These are phyloP conservation scores for Venturiaceae sp. DNA, from an alignment of 2,329 filamentous ascomycete genomes.

Conservation along the genomic window DNA sequence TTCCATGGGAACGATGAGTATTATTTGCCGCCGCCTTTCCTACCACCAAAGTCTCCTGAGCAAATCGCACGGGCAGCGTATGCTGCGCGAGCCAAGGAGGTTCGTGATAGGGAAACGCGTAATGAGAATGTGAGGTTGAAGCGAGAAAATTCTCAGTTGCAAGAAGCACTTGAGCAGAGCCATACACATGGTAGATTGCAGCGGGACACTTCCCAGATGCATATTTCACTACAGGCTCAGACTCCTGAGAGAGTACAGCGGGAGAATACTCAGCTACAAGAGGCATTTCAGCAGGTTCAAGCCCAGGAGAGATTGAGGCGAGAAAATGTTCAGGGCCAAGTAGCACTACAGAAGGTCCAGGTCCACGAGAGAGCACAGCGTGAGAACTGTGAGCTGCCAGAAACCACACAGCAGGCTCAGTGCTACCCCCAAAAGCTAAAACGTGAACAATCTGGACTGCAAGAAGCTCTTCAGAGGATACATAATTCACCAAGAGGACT, in stretches of 20 bases:
- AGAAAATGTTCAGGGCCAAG: neutral
- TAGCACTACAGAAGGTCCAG: neutral
- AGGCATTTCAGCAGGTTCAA: neutral
- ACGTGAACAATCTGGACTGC: neutral
- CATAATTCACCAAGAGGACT: neutral
- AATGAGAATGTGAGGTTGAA: neutral
- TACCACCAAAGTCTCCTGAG: neutral
- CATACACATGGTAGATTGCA: neutral
- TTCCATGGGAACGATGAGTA: constrained; percentile 4
- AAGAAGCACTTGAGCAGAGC: neutral
- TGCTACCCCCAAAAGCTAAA: neutral
- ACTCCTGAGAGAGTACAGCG: neutral
- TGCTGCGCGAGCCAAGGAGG: neutral
- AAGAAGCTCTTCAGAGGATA: neutral
- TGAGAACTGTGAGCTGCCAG: constrained; percentile 2
- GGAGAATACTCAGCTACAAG: constrained; percentile 1
- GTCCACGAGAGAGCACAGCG: neutral
- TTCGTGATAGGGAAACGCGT: neutral
- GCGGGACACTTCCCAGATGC: neutral
- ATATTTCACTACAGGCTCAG: too few relatives aligned
- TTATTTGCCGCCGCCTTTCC: neutral
- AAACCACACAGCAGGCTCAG: neutral
- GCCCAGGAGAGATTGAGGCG: neutral
- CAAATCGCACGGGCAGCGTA: neutral
- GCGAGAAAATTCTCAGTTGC: constrained; percentile 5